A percentile compares a stretch with the other conserved stretches of the same genome.
These are phyloP conservation scores for Glonium stellatum DNA, from an alignment of 495 filamentous ascomycete species.

Conservation along the genomic window DNA sequence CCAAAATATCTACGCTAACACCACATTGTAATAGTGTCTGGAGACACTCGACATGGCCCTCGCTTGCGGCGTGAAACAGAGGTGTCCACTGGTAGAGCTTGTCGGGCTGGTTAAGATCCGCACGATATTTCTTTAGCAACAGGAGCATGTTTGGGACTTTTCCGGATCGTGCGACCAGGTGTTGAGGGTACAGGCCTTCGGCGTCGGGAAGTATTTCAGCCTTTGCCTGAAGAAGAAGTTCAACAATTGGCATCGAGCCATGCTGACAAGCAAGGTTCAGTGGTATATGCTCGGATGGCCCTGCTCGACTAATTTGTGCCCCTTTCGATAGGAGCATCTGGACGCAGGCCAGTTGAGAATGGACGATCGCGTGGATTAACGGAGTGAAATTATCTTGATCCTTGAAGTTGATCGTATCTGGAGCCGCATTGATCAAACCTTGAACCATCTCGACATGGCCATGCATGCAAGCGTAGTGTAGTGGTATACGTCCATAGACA, in stretches of 20 bases:
- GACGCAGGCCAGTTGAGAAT: slow-evolving; percentile 70
- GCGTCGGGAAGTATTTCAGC: slow-evolving; percentile 82
- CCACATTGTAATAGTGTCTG: slow-evolving; percentile 67
- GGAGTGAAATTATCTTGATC: slow-evolving; percentile 98
- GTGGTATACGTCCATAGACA: slow-evolving; percentile 86
- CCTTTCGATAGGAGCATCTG: slow-evolving; percentile 61
- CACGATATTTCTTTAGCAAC: slow-evolving; percentile 75
- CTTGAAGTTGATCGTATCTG: slow-evolving; percentile 68
- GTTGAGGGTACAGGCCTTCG: slow-evolving; percentile 94
- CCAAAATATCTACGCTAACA: slow-evolving; percentile 65
- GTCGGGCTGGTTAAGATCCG: slow-evolving; percentile 86
- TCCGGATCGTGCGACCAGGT: slow-evolving; percentile 88
- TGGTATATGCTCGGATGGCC: slow-evolving; percentile 85
- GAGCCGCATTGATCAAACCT: slow-evolving; percentile 53
- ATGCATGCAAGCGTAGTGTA: slow-evolving; percentile 96
- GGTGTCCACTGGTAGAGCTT: slow-evolving; percentile 97
- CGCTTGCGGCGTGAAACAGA: slow-evolving; percentile 90
- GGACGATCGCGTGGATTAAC: slow-evolving; percentile 88
- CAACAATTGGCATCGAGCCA: slow-evolving; percentile 73
- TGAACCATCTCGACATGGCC: slow-evolving; percentile 80
- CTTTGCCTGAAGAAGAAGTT: slow-evolving; percentile 69
- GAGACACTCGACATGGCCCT: slow-evolving; percentile 86
- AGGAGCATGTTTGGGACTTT: slow-evolving; percentile 69
- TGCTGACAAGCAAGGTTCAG: slow-evolving; percentile 92
- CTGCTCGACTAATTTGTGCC: slow-evolving; percentile 72